Conservation (phyloP, 2,329 filamentous ascomycete species). For the Chrysoporthe deuterocubensis region DNA sequence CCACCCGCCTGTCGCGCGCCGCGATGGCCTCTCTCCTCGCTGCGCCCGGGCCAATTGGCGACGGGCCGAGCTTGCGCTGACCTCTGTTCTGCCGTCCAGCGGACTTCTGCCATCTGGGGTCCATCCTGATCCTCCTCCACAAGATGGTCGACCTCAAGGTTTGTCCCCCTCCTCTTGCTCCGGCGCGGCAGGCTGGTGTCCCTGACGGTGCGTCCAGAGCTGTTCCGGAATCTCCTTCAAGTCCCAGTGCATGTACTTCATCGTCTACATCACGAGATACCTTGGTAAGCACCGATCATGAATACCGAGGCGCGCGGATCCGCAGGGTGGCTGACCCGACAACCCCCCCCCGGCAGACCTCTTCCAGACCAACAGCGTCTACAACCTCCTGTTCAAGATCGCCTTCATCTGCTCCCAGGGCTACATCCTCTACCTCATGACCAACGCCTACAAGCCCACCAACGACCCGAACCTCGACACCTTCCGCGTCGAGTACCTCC, state of each 20-base stretch:
- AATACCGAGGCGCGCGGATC: too few relatives aligned
- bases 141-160: conserved; percentile 96
- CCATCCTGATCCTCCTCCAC: conserved; percentile 91
- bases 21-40: conserved; percentile 23
- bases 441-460: conserved; percentile 94
- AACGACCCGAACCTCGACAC: conserved; percentile 97
- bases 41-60: background rate
- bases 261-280: conserved; percentile 94
- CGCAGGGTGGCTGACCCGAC: background rate
- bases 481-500: conserved; percentile 93
- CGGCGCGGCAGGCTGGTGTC: conserved; percentile 7
- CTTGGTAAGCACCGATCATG: conserved; percentile 61
- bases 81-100: conserved; percentile 57
- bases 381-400: conserved; percentile 96
- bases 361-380: conserved; percentile 81
- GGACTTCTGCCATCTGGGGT: conserved; percentile 93
- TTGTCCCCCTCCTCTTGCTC: conserved; percentile 40
- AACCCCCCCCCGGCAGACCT: conserved; percentile 62
- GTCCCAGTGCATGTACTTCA: conserved; percentile 90
- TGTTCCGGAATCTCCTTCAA: conserved; percentile 99
- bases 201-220: conserved; percentile 64
- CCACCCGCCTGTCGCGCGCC: conserved; percentile 24
- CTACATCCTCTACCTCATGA: conserved; percentile 98
- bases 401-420: conserved; percentile 88
- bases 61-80: conserved; percentile 16